Evolutionary conservation across 495 filamentous ascomycete genomes (phyloP).

Genomic region (Geoglossum glabrum): DNA sequence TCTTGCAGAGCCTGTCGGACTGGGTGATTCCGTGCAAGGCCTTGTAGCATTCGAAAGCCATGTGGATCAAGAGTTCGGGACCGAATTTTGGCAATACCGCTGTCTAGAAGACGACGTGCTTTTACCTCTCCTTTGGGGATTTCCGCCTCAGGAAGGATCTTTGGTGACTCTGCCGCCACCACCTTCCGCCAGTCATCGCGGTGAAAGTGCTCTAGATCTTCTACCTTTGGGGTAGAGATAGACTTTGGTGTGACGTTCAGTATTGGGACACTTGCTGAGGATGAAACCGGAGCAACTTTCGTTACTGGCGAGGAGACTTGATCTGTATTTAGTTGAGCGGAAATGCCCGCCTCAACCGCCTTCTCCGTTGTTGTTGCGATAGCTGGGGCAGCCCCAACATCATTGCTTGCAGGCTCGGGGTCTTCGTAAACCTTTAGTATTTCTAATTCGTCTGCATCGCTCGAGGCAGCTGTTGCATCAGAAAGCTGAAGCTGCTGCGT

Average conservation of each 20-base stretch:
- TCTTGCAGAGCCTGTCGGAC: conserved; percentile 20
- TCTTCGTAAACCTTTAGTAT: conserved; percentile 23
- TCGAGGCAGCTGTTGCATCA: not conserved
- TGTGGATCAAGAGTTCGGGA: conserved; percentile 59
- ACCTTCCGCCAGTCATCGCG: conserved; percentile 14
- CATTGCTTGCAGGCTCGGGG: conserved; percentile 12
- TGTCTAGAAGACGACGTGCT: conserved; percentile 41
- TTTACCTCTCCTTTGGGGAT: conserved; percentile 20
- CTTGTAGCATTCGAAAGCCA: conserved; percentile 73
- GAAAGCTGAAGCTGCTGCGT: not conserved
- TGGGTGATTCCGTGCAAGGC: conserved; percentile 35
- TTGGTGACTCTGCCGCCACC: conserved; percentile 8
- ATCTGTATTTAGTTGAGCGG: not conserved
- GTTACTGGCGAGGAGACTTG: not conserved
- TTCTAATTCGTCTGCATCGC: not conserved
- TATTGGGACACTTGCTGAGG: not conserved
- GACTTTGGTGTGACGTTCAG: not conserved
- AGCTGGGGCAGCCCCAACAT: not conserved
- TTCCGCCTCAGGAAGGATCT: conserved; percentile 20
- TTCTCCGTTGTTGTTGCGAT: not conserved
- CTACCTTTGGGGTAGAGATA: not conserved
- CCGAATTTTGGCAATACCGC: conserved; percentile 54
- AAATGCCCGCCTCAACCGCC: not conserved
- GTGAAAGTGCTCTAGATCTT: not conserved
- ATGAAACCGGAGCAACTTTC: not conserved